These are phyloP conservation scores for Dactylonectria estremocensis DNA, from an alignment of 2,329 filamentous ascomycete species.

Conservation along the genomic window DNA sequence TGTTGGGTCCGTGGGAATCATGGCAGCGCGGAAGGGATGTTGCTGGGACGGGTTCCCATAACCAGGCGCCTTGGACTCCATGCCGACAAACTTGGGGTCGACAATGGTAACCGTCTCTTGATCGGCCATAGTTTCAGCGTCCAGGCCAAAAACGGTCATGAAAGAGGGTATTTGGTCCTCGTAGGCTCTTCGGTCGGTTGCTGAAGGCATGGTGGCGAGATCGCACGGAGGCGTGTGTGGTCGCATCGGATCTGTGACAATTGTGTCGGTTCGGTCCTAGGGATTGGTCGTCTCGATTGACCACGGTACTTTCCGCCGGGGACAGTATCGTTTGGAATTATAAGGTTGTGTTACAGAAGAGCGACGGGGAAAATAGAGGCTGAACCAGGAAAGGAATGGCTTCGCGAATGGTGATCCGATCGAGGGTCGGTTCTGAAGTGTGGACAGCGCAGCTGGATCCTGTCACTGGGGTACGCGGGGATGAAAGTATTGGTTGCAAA, in stretches of 20 bases:
- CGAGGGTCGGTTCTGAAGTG: slow-evolving; percentile 42
- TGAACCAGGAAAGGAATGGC: slow-evolving; percentile 42
- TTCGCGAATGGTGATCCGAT: slow-evolving; percentile 40
- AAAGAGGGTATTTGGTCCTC: slow-evolving; percentile 82
- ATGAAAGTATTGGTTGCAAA: slow-evolving; percentile 34
- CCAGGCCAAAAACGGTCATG: slow-evolving; percentile 82
- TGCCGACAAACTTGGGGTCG: slow-evolving; percentile 66
- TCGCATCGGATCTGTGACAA: slow-evolving; percentile 18
- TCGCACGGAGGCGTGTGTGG: slow-evolving; percentile 19
- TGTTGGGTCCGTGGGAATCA: slow-evolving; percentile 62
- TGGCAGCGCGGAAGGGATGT: slow-evolving; percentile 56
- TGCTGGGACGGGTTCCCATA: slow-evolving; percentile 56
- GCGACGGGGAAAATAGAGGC: slow-evolving; percentile 35
- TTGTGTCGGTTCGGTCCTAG: slow-evolving; percentile 22
- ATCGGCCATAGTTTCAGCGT: slow-evolving; percentile 69
- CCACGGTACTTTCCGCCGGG: slow-evolving; percentile 41
- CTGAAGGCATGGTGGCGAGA: slow-evolving; percentile 70
- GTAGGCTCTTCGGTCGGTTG: slow-evolving; percentile 72
- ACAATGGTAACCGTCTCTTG: slow-evolving; percentile 69
- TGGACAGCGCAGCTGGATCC: slow-evolving; percentile 51
- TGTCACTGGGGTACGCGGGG: slow-evolving; percentile 40
- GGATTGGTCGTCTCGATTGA: slow-evolving; percentile 24
- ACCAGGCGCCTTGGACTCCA: slow-evolving; percentile 59
- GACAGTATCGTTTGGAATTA: slow-evolving; percentile 42
- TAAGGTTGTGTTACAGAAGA: slow-evolving; percentile 38